Evolutionary conservation across 2,329 filamentous ascomycete genomes (phyloP).

Genomic region (Anisogramma anomala): DNA sequence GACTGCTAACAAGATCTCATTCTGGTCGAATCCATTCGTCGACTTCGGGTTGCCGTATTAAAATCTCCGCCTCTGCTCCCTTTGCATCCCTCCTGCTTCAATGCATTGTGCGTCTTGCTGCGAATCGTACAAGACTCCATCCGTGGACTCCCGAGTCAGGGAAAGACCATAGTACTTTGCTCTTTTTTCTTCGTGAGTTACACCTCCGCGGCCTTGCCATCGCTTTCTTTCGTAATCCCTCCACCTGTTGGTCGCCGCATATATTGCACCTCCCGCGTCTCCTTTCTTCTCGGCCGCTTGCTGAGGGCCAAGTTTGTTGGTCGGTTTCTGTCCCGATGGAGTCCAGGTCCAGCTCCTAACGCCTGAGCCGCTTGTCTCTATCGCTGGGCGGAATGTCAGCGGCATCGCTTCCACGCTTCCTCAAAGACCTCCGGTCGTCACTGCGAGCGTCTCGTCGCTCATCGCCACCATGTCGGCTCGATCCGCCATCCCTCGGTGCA

Average conservation of each 20-base stretch:
- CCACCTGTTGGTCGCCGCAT: no score
- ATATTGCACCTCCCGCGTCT: no score
- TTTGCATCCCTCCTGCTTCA: background rate
- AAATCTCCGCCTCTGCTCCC: background rate
- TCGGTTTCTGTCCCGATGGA: background rate
- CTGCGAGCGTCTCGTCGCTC: conserved; percentile 25
- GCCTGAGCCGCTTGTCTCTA: conserved; percentile 43
- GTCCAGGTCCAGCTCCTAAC: conserved; percentile 23
- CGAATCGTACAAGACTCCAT: background rate
- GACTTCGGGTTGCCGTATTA: background rate
- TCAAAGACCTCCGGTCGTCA: conserved; percentile 22
- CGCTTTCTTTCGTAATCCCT: no score
- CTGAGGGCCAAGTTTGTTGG: no score
- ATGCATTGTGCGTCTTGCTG: background rate
- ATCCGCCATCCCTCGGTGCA: conserved; percentile 20
- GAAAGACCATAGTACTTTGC: no score
- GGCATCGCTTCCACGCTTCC: conserved; percentile 38
- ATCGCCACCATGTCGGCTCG: conserved; percentile 18
- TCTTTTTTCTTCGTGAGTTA: no score
- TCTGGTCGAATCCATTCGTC: background rate
- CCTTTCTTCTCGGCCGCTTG: no score
- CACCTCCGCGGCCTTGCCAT: no score
- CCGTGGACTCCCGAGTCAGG: background rate
- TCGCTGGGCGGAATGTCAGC: conserved; percentile 30
- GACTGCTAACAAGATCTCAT: background rate